phyloP scores from a whole-genome alignment of 768 basidiomycete genomes.

The Amanita phalloides region DNA sequence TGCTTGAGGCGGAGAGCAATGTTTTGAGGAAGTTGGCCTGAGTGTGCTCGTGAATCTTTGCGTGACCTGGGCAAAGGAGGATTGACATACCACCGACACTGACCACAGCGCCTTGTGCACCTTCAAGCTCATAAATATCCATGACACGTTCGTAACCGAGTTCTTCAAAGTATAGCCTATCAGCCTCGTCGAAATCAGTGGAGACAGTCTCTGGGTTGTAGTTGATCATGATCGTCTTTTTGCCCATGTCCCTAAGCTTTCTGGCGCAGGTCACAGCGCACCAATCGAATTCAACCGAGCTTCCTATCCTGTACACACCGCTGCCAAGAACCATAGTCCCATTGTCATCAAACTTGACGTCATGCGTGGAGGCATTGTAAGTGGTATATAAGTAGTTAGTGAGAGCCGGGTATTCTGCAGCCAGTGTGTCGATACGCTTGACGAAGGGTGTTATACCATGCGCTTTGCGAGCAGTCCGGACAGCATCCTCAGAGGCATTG shows the following conservation, averaged over 20 bases:
- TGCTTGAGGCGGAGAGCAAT: conserved; percentile 94
- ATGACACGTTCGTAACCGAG: conserved; percentile 96
- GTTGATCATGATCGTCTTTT: conserved; percentile 97
- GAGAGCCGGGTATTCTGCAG: conserved; percentile 96
- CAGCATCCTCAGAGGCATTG: conserved; percentile 58
- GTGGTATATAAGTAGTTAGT: conserved; percentile 99
- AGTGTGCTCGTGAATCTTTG: background rate
- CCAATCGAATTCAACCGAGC: conserved; percentile 99
- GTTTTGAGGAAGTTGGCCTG: conserved; percentile 96
- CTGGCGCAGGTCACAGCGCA: conserved; percentile 99
- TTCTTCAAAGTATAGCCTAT: conserved; percentile 96
- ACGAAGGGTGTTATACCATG: conserved; percentile 91
- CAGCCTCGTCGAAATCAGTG: conserved; percentile 99
- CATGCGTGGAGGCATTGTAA: conserved; percentile 94
- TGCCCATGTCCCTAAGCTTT: conserved; percentile 84
- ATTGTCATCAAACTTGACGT: conserved; percentile 90
- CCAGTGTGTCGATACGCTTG: conserved; percentile 98
- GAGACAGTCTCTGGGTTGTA: conserved; percentile 99
- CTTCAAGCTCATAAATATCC: conserved; percentile 98
- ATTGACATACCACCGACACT: conserved; percentile 78
- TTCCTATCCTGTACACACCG: conserved; percentile 97
- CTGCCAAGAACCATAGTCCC: conserved; percentile 99
- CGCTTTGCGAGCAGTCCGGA: conserved; percentile 81
- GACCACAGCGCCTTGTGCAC: conserved; percentile 88
- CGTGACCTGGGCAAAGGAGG: background rate